Evolutionary conservation across 2,329 filamentous ascomycete genomes (phyloP), one percentile per base, ranked within the genome.

Genomic region (Didymosphaeria variabile): DNA sequence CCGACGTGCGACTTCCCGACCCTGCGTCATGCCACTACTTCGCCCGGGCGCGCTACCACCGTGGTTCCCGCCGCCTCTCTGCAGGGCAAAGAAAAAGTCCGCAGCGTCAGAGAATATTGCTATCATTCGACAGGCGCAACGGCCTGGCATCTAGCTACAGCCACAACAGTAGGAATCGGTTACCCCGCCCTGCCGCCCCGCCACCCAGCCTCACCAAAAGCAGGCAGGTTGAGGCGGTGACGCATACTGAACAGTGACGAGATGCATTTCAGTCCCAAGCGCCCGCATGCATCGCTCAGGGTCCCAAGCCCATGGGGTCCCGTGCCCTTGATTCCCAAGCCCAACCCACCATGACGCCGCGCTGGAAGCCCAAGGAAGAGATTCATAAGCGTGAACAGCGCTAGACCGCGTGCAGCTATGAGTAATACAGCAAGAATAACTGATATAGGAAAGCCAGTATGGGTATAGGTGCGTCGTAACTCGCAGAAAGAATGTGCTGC

Each of bases 1-100:
- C 51, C 53, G 53, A 55, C 53, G 4, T 44, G 29, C 53, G 53
- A 55, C 53, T 4, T 44, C 19, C 53, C 53, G 53, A 55, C n/a
- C 42, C 42, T 55, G 42, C 53, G 42, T 55, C 53, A 47, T 46
- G 5, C 53, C 21, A n/a, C 34, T 31, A n/a, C 38, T 6, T 29
- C 2, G 26, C 26, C 26, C 26, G 26, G 34, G 34, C 34, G 31
- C 50, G 23, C n/a, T 42, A 40, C 32, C 21, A 40, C 50, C 3
- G 34, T 42, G n/a, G 50, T 52, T 12, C 32, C 34, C 23, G 34
- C 17, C 52, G 38, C 23, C 52, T 32, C 45, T 19, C 21, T 44
- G 15, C 38, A 44, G 26, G 50, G 52, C 40, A 15, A 26, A 19
- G 52, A 8, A 26, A 15, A 46, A 36, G n/a, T 55, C 40, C 29